Percentiles rank a stretch among this genome's conserved stretches.
Conservation (phyloP, 2,329 filamentous ascomycete genomes). For the Graphiopsis chlorocephala region DNA sequence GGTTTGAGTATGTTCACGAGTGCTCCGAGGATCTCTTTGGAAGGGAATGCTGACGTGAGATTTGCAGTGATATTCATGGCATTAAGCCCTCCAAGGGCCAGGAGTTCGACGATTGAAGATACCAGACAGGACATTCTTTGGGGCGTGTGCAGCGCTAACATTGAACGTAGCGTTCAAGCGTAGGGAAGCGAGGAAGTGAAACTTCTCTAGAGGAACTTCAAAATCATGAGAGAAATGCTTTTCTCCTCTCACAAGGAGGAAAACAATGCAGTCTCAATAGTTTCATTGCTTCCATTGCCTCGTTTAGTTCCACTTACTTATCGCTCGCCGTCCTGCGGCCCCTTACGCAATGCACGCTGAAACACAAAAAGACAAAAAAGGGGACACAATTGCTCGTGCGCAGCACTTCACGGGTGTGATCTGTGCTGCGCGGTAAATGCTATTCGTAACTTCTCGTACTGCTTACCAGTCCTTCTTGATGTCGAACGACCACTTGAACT, state of each 20-base stretch:
- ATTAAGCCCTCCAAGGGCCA: constrained; percentile 30
- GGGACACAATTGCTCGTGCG: neutral
- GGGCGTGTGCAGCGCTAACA: neutral
- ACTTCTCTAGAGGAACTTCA: neutral
- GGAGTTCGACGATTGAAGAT: constrained; percentile 27
- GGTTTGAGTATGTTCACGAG: constrained; percentile 75
- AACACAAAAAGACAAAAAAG: neutral
- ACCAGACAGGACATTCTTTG: neutral
- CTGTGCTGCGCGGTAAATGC: neutral
- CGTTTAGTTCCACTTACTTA: neutral
- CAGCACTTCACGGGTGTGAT: neutral
- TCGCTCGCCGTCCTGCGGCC: constrained; percentile 1
- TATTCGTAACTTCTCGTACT: constrained; percentile 4
- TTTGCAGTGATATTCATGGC: constrained; percentile 32
- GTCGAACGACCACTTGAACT: constrained; percentile 95
- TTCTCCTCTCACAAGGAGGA: neutral
- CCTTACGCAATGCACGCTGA: neutral
- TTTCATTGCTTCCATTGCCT: constrained; percentile 4
- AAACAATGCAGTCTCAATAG: neutral
- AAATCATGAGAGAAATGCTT: neutral
- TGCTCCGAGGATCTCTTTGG: no score
- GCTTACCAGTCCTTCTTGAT: constrained; percentile 91
- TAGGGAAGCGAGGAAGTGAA: neutral
- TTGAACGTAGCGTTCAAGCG: constrained; percentile 27
- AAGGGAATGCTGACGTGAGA: neutral